Conservation (phyloP, 331 rosid genomes). For the Malus hybrid region DNA sequence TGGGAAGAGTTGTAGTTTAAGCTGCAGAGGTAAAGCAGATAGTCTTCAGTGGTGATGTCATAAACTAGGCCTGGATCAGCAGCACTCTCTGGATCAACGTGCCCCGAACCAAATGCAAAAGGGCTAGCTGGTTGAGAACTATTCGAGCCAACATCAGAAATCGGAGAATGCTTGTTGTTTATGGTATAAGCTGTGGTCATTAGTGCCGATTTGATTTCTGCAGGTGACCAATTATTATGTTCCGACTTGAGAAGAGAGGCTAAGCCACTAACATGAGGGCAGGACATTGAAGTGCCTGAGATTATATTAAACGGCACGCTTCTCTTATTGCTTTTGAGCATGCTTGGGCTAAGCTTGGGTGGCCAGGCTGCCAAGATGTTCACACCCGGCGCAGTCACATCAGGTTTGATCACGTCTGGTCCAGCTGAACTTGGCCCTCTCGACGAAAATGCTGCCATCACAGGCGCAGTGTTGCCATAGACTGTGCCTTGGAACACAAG, state of each 20-base stretch:
- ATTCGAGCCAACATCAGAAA: slow-evolving; percentile 30
- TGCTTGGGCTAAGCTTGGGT: slow-evolving; percentile 33
- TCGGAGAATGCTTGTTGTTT: slow-evolving; percentile 35
- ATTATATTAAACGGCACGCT: slow-evolving; percentile 48
- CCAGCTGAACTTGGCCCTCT: slow-evolving; percentile 60
- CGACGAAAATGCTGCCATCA: slow-evolving; percentile 64
- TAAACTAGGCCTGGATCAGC: slow-evolving; percentile 71
- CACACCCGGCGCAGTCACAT: slow-evolving; percentile 79
- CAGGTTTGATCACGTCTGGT: slow-evolving; percentile 61
- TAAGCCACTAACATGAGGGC: slow-evolving; percentile 75
- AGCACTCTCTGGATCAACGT: slow-evolving; percentile 63
- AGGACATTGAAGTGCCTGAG: slow-evolving; percentile 87
- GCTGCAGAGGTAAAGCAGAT: slow-evolving; percentile 51
- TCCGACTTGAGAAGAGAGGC: slow-evolving; percentile 56
- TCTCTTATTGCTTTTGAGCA: slow-evolving; percentile 37
- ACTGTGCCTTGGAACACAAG: slow-evolving; percentile 50
- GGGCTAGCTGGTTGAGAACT: slow-evolving; percentile 34
- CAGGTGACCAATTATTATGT: slow-evolving; percentile 75
- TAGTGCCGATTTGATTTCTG: slow-evolving; percentile 70
- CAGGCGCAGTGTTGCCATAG: slow-evolving; percentile 53
- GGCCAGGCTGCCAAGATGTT: slow-evolving; percentile 90
- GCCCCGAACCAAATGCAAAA: slow-evolving; percentile 72
- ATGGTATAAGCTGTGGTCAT: slow-evolving; percentile 70
- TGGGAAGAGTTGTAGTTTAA: slow-evolving; percentile 51
- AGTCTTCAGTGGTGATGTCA: slow-evolving; percentile 48